Evolutionary conservation across 1,139 yeast species (phyloP).

Genomic region (Ashbya aceris): DNA sequence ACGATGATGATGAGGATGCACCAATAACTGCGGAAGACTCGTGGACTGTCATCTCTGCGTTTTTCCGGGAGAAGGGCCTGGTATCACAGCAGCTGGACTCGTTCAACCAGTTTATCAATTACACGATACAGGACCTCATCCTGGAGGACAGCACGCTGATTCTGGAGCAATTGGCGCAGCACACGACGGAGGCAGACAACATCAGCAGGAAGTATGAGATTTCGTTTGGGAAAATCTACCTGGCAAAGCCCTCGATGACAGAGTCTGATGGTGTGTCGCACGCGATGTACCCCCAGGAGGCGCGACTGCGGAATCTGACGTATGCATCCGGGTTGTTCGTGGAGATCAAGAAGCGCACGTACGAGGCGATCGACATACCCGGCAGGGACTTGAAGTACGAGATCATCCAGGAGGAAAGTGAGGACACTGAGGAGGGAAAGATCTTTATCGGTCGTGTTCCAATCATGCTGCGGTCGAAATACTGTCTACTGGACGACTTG

Average conservation of each 20-base stretch:
- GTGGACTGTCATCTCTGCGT: conserved; percentile 96
- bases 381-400: conserved; percentile 70
- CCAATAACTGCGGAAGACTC: conserved; percentile 96
- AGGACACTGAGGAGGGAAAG: conserved; percentile 54
- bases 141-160: conserved; percentile 93
- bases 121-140: conserved; percentile 92
- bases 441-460: conserved; percentile 96
- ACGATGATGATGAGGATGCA: conserved; percentile 45
- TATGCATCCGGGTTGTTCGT: conserved; percentile 94
- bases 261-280: conserved; percentile 99
- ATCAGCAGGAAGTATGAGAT: conserved; percentile 89
- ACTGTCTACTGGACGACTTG: conserved; percentile 85
- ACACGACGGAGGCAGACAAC: conserved; percentile 81
- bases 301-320: conserved; percentile 88
- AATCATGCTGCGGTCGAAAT: conserved; percentile 92
- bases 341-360: conserved; percentile 86
- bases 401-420: conserved; percentile 36
- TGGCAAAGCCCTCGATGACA: conserved; percentile 95
- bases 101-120: conserved; percentile 93
- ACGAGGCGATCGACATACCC: conserved; percentile 69
- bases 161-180: conserved; percentile 97
- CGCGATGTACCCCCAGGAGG: conserved; percentile 97
- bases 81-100: conserved; percentile 98
- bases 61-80: conserved; percentile 91
- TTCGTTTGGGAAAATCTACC: conserved; percentile 90